A percentile compares a stretch with the other conserved stretches of the same genome.
Conservation (phyloP, 1,284 basidiomycete genomes). For the Vanrija pseudolonga region DNA sequence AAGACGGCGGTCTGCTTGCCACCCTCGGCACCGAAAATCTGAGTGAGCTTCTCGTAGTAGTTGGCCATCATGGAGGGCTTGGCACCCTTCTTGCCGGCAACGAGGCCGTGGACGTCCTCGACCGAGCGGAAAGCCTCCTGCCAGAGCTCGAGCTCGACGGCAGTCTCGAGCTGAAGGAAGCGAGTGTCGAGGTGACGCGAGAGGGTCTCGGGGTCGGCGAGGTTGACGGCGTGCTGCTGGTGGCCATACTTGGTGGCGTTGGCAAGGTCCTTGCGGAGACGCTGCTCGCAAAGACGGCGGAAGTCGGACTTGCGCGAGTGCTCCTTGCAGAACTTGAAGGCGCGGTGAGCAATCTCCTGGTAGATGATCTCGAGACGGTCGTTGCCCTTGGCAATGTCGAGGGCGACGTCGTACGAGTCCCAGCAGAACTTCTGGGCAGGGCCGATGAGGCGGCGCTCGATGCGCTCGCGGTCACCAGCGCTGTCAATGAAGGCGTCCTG, state of each 20-base stretch:
- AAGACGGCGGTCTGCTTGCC: conserved; percentile 77
- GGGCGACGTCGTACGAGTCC: conserved; percentile 95
- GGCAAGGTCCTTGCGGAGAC: conserved; percentile 83
- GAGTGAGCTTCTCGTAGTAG: conserved; percentile 97
- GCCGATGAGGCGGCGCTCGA: conserved; percentile 90
- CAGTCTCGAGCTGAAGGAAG: conserved; percentile 96
- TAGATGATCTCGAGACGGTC: conserved; percentile 90
- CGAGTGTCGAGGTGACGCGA: conserved; percentile 97
- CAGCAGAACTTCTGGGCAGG: conserved; percentile 98
- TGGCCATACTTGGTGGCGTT: conserved; percentile 95
- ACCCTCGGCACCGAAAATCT: conserved; percentile 68
- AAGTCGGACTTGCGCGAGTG: conserved; percentile 97
- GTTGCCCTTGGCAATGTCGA: conserved; percentile 97
- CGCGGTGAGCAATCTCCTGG: conserved; percentile 94
- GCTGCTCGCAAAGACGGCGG: conserved; percentile 90
- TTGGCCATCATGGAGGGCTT: conserved; percentile 97
- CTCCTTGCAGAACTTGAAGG: conserved; percentile 93
- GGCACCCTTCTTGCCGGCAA: conserved; percentile 76
- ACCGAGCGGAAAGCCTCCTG: conserved; percentile 98
- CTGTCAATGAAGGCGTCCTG: conserved; percentile 44
- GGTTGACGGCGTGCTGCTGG: conserved; percentile 96
- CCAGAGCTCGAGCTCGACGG: conserved; percentile 98
- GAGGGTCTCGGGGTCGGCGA: conserved; percentile 91
- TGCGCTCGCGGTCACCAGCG: conserved; percentile 85
- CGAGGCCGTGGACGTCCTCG: conserved; percentile 95